Conservation (phyloP, 164 flowering plant genomes). For the Umbellularia californica region DNA sequence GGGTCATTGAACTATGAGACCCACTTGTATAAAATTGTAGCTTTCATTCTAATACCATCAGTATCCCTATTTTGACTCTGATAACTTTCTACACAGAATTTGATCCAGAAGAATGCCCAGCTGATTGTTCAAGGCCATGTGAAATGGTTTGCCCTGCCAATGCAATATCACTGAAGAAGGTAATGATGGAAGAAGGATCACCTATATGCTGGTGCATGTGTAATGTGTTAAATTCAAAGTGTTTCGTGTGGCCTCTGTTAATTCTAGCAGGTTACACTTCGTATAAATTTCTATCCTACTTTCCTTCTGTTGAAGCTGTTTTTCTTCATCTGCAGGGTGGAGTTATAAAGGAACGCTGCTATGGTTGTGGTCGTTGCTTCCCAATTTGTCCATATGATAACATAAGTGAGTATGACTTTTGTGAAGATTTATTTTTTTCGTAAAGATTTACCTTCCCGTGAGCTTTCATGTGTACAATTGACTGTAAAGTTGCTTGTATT, state of each 20-base stretch:
- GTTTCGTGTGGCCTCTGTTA: neutral
- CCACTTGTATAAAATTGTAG: too few species aligned
- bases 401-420: conserved; percentile 48
- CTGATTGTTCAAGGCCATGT: conserved; percentile 77
- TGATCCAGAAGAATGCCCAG: conserved; percentile 73
- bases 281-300: neutral
- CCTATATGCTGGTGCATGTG: conserved; percentile 5
- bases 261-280: neutral
- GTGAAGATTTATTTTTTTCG: neutral
- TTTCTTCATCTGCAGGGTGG: conserved; percentile 43
- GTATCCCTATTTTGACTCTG: conserved; percentile 3
- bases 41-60: neutral
- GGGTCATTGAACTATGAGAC: too few species aligned
- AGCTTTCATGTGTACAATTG: neutral
- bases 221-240: conserved; percentile 32
- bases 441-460: neutral
- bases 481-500: neutral
- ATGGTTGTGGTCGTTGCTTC: conserved; percentile 89
- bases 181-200: conserved; percentile 7
- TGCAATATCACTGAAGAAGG: conserved; percentile 48
- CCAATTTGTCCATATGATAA: conserved; percentile 83
- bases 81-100: conserved; percentile 44
- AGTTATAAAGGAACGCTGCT: conserved; percentile 74
- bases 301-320: neutral
- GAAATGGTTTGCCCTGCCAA: conserved; percentile 79